phyloP scores from a whole-genome alignment of 192 early-diverging fungal genomes.

The Podila verticillata region DNA sequence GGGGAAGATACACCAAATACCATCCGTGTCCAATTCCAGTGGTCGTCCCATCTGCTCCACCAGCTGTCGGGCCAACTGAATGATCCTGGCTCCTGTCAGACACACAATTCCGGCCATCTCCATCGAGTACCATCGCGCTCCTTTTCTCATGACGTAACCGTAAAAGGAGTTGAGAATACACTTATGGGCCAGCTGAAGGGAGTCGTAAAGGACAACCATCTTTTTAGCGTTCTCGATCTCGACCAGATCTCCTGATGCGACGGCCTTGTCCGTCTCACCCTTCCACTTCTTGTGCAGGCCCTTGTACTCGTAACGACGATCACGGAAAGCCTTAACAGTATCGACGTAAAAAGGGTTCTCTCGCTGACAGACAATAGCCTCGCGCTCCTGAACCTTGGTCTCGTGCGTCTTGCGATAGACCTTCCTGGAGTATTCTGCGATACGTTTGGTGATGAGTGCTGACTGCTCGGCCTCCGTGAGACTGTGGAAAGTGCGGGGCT shows the following conservation, averaged over 20 bases:
- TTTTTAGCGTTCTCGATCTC: slow-evolving; percentile 87
- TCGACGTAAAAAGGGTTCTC: slow-evolving; percentile 99
- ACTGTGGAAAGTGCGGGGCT: slow-evolving; percentile 71
- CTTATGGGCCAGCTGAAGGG: slow-evolving; percentile 98
- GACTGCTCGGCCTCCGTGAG: slow-evolving; percentile 75
- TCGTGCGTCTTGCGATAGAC: slow-evolving; percentile 88
- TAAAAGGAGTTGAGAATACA: slow-evolving; percentile 96
- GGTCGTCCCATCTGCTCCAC: slow-evolving; percentile 95
- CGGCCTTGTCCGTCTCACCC: slow-evolving; percentile 80
- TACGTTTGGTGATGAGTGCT: slow-evolving; percentile 76
- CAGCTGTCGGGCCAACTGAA: slow-evolving; percentile 93
- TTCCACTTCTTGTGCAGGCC: slow-evolving; percentile 93
- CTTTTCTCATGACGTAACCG: slow-evolving; percentile 99
- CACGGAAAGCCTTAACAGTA: slow-evolving; percentile 95
- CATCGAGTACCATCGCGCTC: slow-evolving; percentile 97
- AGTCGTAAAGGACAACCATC: slow-evolving; percentile 96
- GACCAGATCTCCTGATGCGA: slow-evolving; percentile 67
- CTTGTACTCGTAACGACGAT: slow-evolving; percentile 98
- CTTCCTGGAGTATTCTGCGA: slow-evolving; percentile 88
- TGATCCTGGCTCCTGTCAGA: slow-evolving; percentile 94
- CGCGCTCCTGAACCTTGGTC: slow-evolving; percentile 81
- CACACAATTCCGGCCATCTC: slow-evolving; percentile 99
- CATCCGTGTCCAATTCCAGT: slow-evolving; percentile 97
- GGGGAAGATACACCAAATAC: slow-evolving; percentile 98
- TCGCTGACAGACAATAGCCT: slow-evolving; percentile 95